Evolutionary conservation across 2,329 filamentous ascomycete species (phyloP).

Genomic region (Aspergillus ochraceoroseus): DNA sequence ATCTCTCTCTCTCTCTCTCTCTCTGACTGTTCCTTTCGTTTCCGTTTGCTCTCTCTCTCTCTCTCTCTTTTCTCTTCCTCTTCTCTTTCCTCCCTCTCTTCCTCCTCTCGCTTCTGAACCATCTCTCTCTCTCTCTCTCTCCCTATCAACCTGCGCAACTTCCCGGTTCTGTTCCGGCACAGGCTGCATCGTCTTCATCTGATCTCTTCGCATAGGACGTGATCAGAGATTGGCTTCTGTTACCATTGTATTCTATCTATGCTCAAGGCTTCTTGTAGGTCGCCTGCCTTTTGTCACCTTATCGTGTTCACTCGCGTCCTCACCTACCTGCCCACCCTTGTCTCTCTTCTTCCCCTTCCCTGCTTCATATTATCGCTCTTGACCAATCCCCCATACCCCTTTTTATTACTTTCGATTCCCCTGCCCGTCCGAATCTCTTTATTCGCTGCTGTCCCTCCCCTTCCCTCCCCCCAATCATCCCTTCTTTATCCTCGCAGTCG

Average conservation of each 20-base stretch:
- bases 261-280: conserved; percentile 43
- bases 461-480: conserved; percentile 7
- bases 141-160: conserved; percentile 6
- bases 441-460: conserved; percentile 16
- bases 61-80: conserved; percentile 3
- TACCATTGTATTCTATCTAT: conserved; percentile 19
- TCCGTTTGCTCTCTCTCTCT: conserved; percentile 2
- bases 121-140: conserved; percentile 7
- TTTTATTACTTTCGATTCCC: conserved; percentile 14
- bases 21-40: conserved; percentile 12
- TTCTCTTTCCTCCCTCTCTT: background rate
- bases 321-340: conserved; percentile 15
- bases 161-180: conserved; percentile 9
- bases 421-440: conserved; percentile 8
- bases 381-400: conserved; percentile 13
- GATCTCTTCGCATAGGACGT: conserved; percentile 18
- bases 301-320: conserved; percentile 18
- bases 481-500: conserved; percentile 16
- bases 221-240: conserved; percentile 16
- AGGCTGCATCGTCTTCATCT: conserved; percentile 15
- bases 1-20: conserved; percentile 8
- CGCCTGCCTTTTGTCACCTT: conserved; percentile 33
- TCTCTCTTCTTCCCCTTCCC: conserved; percentile 20
- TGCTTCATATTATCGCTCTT: conserved; percentile 20
- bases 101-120: background rate